Evolutionary conservation across 2,329 filamentous ascomycete genomes (phyloP).

Genomic region (Orbilia oligospora): DNA sequence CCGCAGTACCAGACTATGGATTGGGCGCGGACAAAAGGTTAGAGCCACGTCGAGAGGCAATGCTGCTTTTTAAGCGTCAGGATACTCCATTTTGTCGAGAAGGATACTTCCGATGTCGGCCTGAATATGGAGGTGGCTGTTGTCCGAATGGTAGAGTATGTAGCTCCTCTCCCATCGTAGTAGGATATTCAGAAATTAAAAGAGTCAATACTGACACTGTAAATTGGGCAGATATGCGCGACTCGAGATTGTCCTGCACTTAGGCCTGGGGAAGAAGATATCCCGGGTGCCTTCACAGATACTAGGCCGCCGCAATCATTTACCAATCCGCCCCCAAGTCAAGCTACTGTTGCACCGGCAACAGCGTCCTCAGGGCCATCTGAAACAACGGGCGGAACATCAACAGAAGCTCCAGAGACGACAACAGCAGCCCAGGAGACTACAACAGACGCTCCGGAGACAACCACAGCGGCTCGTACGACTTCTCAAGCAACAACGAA

Average conservation of each 20-base stretch:
- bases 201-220: not conserved
- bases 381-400: conserved; percentile 1
- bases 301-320: conserved; percentile 1
- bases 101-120: conserved; percentile 46
- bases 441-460: conserved; percentile 8
- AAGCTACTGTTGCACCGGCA: not conserved
- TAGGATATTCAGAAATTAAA: not conserved
- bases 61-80: conserved; percentile 56
- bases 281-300: conserved; percentile 20
- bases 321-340: conserved; percentile 10
- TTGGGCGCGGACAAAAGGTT: conserved; percentile 25
- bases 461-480: conserved; percentile 12
- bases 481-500: conserved; percentile 2
- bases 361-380: conserved; percentile 5
- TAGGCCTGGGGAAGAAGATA: conserved; percentile 2
- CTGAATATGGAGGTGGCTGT: conserved; percentile 53
- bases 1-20: conserved; percentile 46
- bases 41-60: conserved; percentile 41
- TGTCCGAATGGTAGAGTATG: conserved; percentile 49
- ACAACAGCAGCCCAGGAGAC: conserved; percentile 3
- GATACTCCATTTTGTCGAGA: conserved; percentile 10
- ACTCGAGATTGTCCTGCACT: conserved; percentile 47
- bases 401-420: conserved; percentile 20
- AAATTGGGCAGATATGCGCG: conserved; percentile 43
- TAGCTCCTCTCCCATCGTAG: not conserved